Evolutionary conservation across 2,329 filamentous ascomycete species (phyloP).

Genomic region (Claviceps citrina): DNA sequence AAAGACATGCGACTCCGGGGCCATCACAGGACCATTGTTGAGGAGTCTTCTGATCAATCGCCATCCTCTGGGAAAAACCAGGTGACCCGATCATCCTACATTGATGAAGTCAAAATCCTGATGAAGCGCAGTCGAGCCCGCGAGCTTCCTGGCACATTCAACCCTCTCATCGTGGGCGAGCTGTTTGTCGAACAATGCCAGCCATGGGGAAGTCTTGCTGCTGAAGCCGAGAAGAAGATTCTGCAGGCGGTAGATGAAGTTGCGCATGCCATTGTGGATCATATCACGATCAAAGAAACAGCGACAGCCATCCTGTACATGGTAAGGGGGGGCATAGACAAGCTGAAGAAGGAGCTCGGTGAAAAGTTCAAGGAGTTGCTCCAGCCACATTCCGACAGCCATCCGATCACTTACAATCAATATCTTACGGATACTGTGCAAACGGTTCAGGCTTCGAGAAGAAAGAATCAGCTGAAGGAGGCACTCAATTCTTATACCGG

Average conservation of each 20-base stretch:
- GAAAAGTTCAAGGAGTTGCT: conserved; percentile 9
- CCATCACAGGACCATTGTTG: conserved; percentile 15
- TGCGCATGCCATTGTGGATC: conserved; percentile 1
- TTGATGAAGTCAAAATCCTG: conserved; percentile 10
- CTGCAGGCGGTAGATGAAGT: conserved; percentile 7
- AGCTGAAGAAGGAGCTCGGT: conserved; percentile 13
- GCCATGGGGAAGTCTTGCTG: conserved; percentile 35
- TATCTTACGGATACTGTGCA: conserved; percentile 27
- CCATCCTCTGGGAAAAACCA: no score
- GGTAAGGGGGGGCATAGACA: conserved; percentile 9
- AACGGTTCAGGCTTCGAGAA: conserved; percentile 10
- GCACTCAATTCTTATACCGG: neutral
- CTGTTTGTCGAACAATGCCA: conserved; percentile 43
- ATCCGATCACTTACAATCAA: conserved; percentile 40
- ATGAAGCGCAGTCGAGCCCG: conserved; percentile 17
- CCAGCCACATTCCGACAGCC: conserved; percentile 8
- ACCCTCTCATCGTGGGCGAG: conserved; percentile 40
- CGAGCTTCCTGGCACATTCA: conserved; percentile 47
- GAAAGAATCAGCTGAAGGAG: neutral
- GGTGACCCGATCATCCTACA: conserved; percentile 7
- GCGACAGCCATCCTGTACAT: conserved; percentile 6
- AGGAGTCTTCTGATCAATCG: conserved; percentile 1
- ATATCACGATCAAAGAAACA: conserved; percentile 9
- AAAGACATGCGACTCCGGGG: conserved; percentile 29
- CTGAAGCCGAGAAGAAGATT: neutral